Evolutionary conservation across 176 grass and related monocot genomes (phyloP).

Genomic region (Oryza australiensis): DNA sequence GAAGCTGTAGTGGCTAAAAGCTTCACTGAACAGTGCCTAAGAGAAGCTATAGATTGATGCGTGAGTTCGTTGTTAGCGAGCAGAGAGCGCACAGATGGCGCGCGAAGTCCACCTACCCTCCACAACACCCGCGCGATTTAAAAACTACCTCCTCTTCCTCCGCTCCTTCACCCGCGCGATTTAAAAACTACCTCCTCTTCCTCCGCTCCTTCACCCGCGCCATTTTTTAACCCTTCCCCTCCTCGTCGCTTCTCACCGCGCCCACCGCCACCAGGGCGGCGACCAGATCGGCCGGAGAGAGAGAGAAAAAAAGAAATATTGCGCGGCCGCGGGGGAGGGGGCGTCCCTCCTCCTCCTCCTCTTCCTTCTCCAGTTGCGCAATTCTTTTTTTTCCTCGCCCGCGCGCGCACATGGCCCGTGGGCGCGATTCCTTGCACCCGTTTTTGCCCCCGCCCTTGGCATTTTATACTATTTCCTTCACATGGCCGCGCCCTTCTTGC

Average conservation of each 20-base stretch:
- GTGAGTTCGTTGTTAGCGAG: neutral
- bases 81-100: neutral
- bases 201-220: neutral
- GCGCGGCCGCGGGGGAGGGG: neutral
- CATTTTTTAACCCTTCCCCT: constrained; percentile 12
- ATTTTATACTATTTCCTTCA: constrained; percentile 67
- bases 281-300: constrained; percentile 39
- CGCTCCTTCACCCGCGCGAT: neutral
- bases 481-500: constrained; percentile 57
- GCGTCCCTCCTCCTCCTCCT: neutral
- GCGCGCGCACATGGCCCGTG: constrained; percentile 57
- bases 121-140: neutral
- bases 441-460: constrained; percentile 45
- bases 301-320: constrained; percentile 2
- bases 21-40: no score
- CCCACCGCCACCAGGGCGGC: constrained; percentile 23
- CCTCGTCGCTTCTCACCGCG: constrained; percentile 20
- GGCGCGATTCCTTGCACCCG: constrained; percentile 52
- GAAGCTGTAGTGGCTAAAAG: no score
- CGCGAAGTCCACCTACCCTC: neutral
- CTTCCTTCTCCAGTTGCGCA: neutral
- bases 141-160: neutral
- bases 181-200: neutral
- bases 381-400: constrained; percentile 16
- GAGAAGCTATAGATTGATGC: no score